phyloP scores from a whole-genome alignment of 192 early-diverging fungal species.

The Gonapodya prolifera region DNA sequence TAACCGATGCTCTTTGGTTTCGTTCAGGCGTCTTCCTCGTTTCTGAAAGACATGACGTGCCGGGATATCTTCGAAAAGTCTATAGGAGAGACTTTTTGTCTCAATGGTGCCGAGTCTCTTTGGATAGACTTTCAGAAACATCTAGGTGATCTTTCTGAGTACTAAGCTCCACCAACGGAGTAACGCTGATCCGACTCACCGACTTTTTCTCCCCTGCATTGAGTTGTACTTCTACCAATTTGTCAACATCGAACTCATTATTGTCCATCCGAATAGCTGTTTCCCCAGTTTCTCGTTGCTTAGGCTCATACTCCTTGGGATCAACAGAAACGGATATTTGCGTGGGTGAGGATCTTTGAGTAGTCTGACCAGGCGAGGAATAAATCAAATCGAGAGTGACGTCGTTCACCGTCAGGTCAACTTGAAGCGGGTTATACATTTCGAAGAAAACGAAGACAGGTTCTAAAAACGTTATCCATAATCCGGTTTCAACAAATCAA shows the following conservation, averaged over 20 bases:
- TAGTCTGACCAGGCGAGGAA: slow-evolving; percentile 9
- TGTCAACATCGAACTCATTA: slow-evolving; percentile 49
- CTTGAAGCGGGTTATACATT: neutral
- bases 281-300: slow-evolving; percentile 13
- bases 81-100: slow-evolving; percentile 64
- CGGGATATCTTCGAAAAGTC: slow-evolving; percentile 42
- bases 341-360: no score
- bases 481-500: slow-evolving; percentile 52
- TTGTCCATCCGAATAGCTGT: slow-evolving; percentile 18
- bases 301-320: slow-evolving; percentile 19
- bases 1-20: slow-evolving; percentile 46
- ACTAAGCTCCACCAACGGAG: neutral
- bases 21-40: neutral
- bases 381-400: slow-evolving; percentile 9
- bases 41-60: neutral
- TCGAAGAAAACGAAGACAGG: slow-evolving; percentile 38
- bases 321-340: no score
- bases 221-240: slow-evolving; percentile 29
- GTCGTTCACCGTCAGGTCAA: neutral
- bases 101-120: slow-evolving; percentile 58
- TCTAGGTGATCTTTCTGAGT: slow-evolving; percentile 18
- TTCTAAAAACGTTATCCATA: slow-evolving; percentile 43
- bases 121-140: slow-evolving; percentile 56
- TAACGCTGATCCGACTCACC: slow-evolving; percentile 14
- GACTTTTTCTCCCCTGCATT: slow-evolving; percentile 31